Base-by-base conservation (phyloP, 805 yeast species). In the Nematodospora valgi region DNA sequence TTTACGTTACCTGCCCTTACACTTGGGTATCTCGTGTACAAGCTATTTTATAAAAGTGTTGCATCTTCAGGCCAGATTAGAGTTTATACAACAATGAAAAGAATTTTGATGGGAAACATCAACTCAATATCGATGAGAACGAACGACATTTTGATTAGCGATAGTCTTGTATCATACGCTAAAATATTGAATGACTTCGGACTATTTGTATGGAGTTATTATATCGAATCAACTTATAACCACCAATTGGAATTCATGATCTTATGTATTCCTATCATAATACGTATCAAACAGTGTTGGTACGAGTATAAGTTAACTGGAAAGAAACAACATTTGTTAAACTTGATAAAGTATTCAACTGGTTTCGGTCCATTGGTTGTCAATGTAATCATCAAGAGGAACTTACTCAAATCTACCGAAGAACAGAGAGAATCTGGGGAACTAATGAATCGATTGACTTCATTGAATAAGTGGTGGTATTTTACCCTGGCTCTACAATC, bases 261-360 rank as follows among this genome's bases (percentile, higher is more conserved):
- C 39, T 40, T 65, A 46, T 30, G 64, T 16, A 56, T 80, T 6
- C 98, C 98, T 0, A 73, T 79, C 6, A 49, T 75, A n/a, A 76
- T 91, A 19, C 72, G 98, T 49, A 68, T 91, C 18, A 74, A 75
- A 30, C 99, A 93, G 61, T 93, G 98, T 56, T 54, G 81, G 48
- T 61, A 62, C 34, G 98, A 93, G 51, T 87, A 68, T 51, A 48
- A 59, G 9, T 52, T 65, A 32, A 70, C 82, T 7, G 56, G 67
- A 4, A 72, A 79, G 26, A 61, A 39, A 26, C 68, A 68, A 34
- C 91, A 87, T 52, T 47, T 88, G 14, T 64, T 74, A 38, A 93
- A 93, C 52, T 74, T 86, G 29, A 37, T 78, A 45, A 93, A 93
- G 59, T 94, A 93, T 57, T 61, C 75, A 1, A 70, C 85, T 1